phyloP scores from a whole-genome alignment of 306 rosid genomes.

The Leucaena leucocephala region DNA sequence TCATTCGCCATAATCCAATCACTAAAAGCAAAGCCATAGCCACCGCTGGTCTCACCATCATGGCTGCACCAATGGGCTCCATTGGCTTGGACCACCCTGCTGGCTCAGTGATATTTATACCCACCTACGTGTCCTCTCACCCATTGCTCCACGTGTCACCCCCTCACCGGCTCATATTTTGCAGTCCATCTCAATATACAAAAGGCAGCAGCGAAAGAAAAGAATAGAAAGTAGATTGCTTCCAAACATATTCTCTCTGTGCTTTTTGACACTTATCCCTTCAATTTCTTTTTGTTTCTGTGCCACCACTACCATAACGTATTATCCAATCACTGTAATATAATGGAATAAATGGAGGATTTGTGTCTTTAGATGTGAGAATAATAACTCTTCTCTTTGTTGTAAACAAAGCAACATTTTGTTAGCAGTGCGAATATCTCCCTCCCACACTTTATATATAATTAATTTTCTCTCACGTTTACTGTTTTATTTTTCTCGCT shows the following conservation, averaged over 20 bases:
- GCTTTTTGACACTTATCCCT: slow-evolving; percentile 22
- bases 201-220: slow-evolving; percentile 7
- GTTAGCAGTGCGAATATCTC: slow-evolving; percentile 41
- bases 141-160: background rate
- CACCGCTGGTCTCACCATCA: slow-evolving; percentile 52
- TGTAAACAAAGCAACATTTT: slow-evolving; percentile 10
- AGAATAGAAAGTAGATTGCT: slow-evolving; percentile 31
- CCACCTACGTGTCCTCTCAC: background rate
- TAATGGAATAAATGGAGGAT: slow-evolving; percentile 35
- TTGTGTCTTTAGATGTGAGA: slow-evolving; percentile 43
- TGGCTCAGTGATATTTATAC: background rate
- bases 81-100: background rate
- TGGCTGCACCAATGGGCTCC: slow-evolving; percentile 7
- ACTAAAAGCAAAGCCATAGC: slow-evolving; percentile 22
- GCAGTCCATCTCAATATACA: background rate
- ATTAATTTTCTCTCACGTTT: background rate
- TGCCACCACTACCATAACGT: slow-evolving; percentile 34
- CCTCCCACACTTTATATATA: background rate
- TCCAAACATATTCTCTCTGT: slow-evolving; percentile 42
- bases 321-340: slow-evolving; percentile 47
- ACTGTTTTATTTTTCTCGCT: background rate
- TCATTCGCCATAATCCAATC: slow-evolving; percentile 13
- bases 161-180: background rate
- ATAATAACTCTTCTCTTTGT: slow-evolving; percentile 44
- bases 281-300: slow-evolving; percentile 34